These are phyloP conservation scores for Bocquillonia castaneifolia DNA, from an alignment of 441 rosid species.

Conservation along the genomic window DNA sequence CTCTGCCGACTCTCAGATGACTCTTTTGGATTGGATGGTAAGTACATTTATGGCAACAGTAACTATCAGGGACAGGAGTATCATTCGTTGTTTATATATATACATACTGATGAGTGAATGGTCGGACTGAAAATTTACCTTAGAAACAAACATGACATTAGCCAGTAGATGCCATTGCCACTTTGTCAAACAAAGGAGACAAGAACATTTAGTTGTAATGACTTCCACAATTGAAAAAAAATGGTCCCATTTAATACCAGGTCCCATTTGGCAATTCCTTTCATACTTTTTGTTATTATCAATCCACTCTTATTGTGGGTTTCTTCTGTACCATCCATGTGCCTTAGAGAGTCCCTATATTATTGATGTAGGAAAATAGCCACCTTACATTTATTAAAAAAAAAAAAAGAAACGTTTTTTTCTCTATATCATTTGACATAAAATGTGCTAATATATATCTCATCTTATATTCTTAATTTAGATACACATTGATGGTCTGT, in stretches of 20 bases:
- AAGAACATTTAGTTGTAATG: slow-evolving; percentile 1
- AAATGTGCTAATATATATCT: no score
- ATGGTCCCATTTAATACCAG: slow-evolving; percentile 5
- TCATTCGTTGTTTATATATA: neutral
- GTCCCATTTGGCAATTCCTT: slow-evolving; percentile 1
- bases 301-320: no score
- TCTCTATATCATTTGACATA: no score
- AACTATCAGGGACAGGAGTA: neutral
- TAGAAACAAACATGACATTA: neutral
- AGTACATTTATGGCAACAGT: slow-evolving; percentile 7
- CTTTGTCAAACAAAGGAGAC: slow-evolving; percentile 22
- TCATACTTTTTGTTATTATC: neutral
- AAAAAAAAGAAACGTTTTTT: no score
- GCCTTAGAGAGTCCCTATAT: neutral
- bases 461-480: neutral
- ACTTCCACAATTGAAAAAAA: neutral
- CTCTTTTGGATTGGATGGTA: neutral
- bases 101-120: neutral
- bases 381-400: no score
- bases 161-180: slow-evolving; percentile 8
- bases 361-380: no score
- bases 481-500: slow-evolving; percentile 2
- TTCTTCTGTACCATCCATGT: slow-evolving; percentile 13
- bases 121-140: neutral
- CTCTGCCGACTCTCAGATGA: neutral